These are phyloP conservation scores for Coniochaeta sp. DNA, from an alignment of 2,329 filamentous ascomycete genomes.

Conservation along the genomic window DNA sequence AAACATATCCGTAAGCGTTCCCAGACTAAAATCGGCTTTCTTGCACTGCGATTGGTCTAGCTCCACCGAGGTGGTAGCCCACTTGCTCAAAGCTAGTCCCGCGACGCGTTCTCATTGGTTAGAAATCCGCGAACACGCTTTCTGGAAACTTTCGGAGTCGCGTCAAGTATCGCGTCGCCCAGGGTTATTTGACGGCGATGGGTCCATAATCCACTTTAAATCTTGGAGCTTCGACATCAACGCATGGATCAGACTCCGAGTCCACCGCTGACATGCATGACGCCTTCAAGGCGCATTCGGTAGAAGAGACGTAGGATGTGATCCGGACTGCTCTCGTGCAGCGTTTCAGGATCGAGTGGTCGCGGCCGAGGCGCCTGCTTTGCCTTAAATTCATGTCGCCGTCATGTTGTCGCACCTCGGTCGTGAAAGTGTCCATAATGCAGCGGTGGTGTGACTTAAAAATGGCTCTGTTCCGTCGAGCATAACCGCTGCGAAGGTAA, in stretches of 20 bases:
- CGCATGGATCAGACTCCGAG: neutral
- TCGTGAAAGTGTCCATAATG: neutral
- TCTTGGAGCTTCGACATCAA: neutral
- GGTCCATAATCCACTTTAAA: neutral
- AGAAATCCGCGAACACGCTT: neutral
- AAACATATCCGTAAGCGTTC: neutral
- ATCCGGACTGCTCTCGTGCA: neutral
- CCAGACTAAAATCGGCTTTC: neutral
- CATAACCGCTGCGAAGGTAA: neutral
- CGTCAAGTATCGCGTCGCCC: neutral
- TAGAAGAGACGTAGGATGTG: neutral
- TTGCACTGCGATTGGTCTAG: neutral
- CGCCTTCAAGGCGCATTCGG: neutral
- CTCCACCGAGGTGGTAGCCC: neutral
- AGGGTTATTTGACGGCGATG: neutral
- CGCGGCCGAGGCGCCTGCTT: neutral
- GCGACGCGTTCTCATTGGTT: neutral
- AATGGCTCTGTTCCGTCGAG: neutral
- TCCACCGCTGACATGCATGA: neutral
- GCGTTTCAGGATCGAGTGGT: neutral
- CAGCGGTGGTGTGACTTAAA: neutral
- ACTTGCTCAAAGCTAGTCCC: neutral
- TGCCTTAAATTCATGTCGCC: neutral
- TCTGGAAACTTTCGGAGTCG: neutral
- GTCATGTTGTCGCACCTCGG: neutral